These are phyloP conservation scores for Pythium utonaiense DNA, from an alignment of 352 stramenopile genomes.

Conservation along the genomic window DNA sequence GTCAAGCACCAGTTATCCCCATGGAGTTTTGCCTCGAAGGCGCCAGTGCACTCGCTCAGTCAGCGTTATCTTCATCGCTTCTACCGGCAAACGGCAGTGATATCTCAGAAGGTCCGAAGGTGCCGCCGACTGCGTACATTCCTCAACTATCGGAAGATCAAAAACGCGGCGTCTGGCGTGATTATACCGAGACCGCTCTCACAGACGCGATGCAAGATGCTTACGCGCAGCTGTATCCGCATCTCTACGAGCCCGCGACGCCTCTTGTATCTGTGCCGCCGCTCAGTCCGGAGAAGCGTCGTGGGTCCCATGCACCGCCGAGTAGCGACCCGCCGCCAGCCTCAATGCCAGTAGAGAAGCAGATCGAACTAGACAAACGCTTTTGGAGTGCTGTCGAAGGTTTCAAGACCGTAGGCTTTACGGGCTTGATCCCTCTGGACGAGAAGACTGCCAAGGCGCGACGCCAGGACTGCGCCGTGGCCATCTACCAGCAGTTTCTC, in stretches of 20 bases:
- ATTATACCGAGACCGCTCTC: conserved; percentile 34
- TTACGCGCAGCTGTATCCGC: conserved; percentile 55
- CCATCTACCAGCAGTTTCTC: conserved; percentile 53
- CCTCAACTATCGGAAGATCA: conserved; percentile 30
- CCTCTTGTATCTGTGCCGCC: background rate
- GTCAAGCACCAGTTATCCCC: background rate
- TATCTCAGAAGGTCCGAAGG: background rate
- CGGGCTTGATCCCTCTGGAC: conserved; percentile 30
- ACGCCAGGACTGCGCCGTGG: conserved; percentile 34
- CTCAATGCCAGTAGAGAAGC: background rate
- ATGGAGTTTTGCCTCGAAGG: conserved; percentile 16
- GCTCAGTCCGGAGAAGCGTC: background rate
- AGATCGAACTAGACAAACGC: conserved; percentile 34
- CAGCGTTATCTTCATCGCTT: background rate
- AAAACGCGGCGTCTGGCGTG: conserved; percentile 38
- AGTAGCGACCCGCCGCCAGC: background rate
- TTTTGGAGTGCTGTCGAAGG: conserved; percentile 72
- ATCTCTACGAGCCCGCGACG: conserved; percentile 31
- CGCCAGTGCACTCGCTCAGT: background rate
- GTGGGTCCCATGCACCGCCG: background rate
- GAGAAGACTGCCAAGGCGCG: conserved; percentile 29
- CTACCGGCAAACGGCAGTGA: background rate
- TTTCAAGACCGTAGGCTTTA: conserved; percentile 40
- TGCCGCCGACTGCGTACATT: background rate
- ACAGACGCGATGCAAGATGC: conserved; percentile 48